Evolutionary conservation across 345 rosid species (phyloP).

Genomic region (Linum usitatissimum): DNA sequence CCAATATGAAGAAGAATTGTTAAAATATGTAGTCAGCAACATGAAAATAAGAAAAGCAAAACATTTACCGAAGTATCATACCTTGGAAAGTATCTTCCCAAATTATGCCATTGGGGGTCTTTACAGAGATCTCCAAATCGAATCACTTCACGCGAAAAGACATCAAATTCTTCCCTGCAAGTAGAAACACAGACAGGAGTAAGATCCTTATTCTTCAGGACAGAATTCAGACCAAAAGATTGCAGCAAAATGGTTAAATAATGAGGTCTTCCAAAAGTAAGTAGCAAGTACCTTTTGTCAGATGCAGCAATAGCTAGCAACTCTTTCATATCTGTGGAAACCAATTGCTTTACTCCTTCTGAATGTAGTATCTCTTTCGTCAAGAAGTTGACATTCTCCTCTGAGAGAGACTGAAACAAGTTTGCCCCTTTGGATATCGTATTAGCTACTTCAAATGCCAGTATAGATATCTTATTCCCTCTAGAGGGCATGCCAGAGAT

Average conservation of each 20-base stretch:
- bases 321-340: constrained; percentile 53
- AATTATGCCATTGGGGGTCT: constrained; percentile 83
- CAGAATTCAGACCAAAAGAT: not conserved
- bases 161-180: constrained; percentile 71
- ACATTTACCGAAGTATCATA: constrained; percentile 24
- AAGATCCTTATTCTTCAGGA: not conserved
- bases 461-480: constrained; percentile 43
- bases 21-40: not conserved
- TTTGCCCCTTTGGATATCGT: constrained; percentile 70
- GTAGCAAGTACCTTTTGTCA: constrained; percentile 68
- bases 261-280: not conserved
- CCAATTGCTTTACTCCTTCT: constrained; percentile 54
- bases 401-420: constrained; percentile 61
- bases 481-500: constrained; percentile 41
- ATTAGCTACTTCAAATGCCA: constrained; percentile 92
- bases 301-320: constrained; percentile 68
- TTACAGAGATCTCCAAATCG: constrained; percentile 84
- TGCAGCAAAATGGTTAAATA: not conserved
- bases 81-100: constrained; percentile 63
- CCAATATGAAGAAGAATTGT: constrained; percentile 15
- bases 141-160: constrained; percentile 62
- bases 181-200: not conserved
- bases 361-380: constrained; percentile 56
- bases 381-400: constrained; percentile 44
- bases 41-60: not conserved